Evolutionary conservation across 805 yeast genomes (phyloP), one percentile per base, ranked within the genome.

Genomic region (Spathaspora girioi): DNA sequence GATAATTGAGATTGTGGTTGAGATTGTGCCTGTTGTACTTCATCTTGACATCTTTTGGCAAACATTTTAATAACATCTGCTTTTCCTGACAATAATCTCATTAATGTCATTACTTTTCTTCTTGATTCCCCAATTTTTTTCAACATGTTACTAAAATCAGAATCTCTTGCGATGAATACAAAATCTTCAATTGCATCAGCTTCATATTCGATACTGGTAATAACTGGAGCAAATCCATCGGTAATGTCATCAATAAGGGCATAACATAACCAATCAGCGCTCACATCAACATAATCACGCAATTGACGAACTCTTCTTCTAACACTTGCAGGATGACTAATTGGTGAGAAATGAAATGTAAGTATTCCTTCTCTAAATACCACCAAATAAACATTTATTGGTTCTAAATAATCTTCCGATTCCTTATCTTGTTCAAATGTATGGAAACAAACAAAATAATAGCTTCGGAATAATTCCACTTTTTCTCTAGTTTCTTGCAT

Each of bases 401-500:
- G 92, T 60, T 87, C 94, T 63, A 87, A 72, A 66, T 87, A 92
- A 55, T 89, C 96, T 60, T 87, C 94, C 49, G 88, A 81, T 65
- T 84, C 94, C 48, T 63, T 62, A 58, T 93, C 97, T 20, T 87
- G 84, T 64, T 91, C 97, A 70, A 94, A 94, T 3, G 98, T 89
- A 68, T 94, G 97, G 81, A 94, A 94, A 78, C 96, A 89, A 42
- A 94, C 96, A 74, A 94, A 91, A 69, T 94, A 93, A 70, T 93
- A 93, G 58, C 82, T 81, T 60, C 84, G 82, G 78, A 93, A 93
- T 55, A 93, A 75, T 70, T 93, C 99, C 29, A 93, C 97, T 70
- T 93, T 93, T 73, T 93, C 99, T 71, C 99, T 91, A 20, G 97
- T 83, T 72, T 93, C 99, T 71, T 92, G 96, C 82, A 90, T 88